Conservation (phyloP, 441 rosid genomes). For the Gossypium aridum region DNA sequence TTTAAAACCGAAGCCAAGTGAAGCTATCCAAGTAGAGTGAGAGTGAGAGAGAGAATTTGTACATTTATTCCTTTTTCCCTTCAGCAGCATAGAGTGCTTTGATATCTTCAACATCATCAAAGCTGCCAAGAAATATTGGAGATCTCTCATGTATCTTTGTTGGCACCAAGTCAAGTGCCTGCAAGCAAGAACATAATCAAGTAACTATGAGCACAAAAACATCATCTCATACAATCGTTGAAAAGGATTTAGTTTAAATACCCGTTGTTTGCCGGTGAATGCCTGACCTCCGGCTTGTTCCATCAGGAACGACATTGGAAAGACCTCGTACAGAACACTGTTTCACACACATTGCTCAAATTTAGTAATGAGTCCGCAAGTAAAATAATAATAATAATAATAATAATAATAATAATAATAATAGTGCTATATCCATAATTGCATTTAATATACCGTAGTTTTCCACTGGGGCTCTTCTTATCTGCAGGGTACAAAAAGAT, state of each 20-base stretch:
- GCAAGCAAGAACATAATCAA: not conserved
- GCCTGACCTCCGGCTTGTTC: slow-evolving; percentile 99
- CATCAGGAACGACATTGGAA: slow-evolving; percentile 95
- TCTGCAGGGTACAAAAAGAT: slow-evolving; percentile 95
- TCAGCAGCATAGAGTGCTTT: slow-evolving; percentile 75
- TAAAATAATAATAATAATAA: too few relatives aligned
- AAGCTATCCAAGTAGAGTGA: not conserved
- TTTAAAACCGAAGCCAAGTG: not conserved
- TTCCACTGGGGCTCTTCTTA: slow-evolving; percentile 89
- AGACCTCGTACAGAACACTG: slow-evolving; percentile 93
- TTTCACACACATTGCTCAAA: slow-evolving; percentile 7
- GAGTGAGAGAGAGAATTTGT: not conserved
- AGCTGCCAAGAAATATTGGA: slow-evolving; percentile 94
- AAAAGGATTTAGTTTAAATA: slow-evolving; percentile 16
- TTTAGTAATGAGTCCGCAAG: too few relatives aligned
- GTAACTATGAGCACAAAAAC: not conserved
- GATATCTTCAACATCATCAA: slow-evolving; percentile 86
- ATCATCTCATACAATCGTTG: too few relatives aligned
- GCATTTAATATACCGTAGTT: slow-evolving; percentile 62
- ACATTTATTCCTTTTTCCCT: slow-evolving; percentile 24
- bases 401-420: too few relatives aligned
- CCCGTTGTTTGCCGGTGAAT: slow-evolving; percentile 84
- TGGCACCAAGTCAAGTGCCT: slow-evolving; percentile 76
- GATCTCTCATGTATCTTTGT: slow-evolving; percentile 76
- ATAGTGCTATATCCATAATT: too few relatives aligned